Base-by-base conservation (phyloP, 1,139 yeast species). In the Scheffersomyces titani region DNA sequence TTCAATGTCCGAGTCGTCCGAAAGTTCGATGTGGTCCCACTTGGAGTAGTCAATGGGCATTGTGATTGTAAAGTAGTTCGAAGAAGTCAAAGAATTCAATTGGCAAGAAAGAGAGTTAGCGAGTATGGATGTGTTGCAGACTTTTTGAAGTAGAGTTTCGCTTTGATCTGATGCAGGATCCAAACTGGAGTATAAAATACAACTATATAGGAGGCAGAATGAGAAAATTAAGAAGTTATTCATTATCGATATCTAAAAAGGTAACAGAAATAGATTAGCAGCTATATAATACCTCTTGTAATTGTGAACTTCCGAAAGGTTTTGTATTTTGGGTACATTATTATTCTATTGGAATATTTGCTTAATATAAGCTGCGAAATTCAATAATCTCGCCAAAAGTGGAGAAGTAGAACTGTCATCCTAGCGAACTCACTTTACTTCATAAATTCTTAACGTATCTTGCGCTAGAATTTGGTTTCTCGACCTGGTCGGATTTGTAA, bases 1-100 rank as follows among this genome's bases (percentile, higher is more conserved):
- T 69, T 94, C 99, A 52, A 93, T 81, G 69, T 94, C 98, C 6
- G 97, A 91, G 71, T 94, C 99, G 70, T 94, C 99, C 19, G 97
- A 91, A 52, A 94, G 78, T 72, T 94, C 99, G 59, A 94, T 85
- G 70, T 92, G 92, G 73, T 94, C 99, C 98, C 99, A 94, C 71
- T 94, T 94, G 16, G 98, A 92, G 74, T 94, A 94, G 70, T 94
- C 99, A 65, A 93, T 87, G 54, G 90, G 84, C 92, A 88, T 88
- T 36, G 51, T 65, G 40, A 11, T 7, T 11, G 13, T 30, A 30
- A 11, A 30, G 40, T 30, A 30, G 16, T 30, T 9, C 13, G 40
- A 30, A 30, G 40, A 30, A 11, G 40, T 2, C 40, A 30, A 11
- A 30, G 13, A 30, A 30, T 1, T 24, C 13, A 30, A 30, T 7